phyloP scores from a whole-genome alignment of 2,329 filamentous ascomycete species.

The Fusarium sp. region DNA sequence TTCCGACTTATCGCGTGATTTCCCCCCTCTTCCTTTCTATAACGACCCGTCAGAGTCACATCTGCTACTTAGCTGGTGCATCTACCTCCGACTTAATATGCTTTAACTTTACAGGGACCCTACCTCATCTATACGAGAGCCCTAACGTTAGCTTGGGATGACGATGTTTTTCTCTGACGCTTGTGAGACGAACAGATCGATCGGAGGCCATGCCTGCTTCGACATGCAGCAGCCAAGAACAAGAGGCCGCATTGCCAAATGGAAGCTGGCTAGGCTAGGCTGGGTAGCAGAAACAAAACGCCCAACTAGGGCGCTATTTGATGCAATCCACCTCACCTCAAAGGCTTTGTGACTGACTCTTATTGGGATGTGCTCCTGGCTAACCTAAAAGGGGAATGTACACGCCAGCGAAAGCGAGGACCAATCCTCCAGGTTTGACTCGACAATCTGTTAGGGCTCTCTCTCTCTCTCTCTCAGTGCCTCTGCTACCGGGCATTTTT shows the following conservation, averaged over 20 bases:
- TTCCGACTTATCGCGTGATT: neutral
- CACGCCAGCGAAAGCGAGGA: conserved; percentile 13
- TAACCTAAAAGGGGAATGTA: conserved; percentile 9
- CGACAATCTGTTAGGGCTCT: neutral
- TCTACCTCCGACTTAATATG: conserved; percentile 8
- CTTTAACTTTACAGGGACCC: neutral
- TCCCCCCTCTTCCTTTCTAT: neutral
- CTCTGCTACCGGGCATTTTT: neutral
- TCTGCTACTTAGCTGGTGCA: neutral
- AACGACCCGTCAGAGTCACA: neutral
- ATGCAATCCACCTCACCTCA: conserved; percentile 21
- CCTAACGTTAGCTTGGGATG: neutral
- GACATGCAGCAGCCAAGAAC: conserved; percentile 2
- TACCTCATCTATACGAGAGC: neutral
- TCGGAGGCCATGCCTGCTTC: neutral
- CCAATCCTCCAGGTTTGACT: neutral
- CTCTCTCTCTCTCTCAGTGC: conserved; percentile 1
- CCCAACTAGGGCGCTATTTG: conserved; percentile 29
- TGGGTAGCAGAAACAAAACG: conserved; percentile 26
- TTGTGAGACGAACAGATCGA: conserved; percentile 17
- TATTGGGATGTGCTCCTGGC: conserved; percentile 35
- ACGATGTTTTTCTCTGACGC: conserved; percentile 4
- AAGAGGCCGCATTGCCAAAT: conserved; percentile 1
- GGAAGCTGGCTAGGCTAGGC: neutral
- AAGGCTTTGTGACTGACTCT: conserved; percentile 14